A percentile compares a stretch with the other conserved stretches of the same genome.
These are phyloP conservation scores for Annulohypoxylon stygium DNA, from an alignment of 495 filamentous ascomycete genomes.

Conservation along the genomic window DNA sequence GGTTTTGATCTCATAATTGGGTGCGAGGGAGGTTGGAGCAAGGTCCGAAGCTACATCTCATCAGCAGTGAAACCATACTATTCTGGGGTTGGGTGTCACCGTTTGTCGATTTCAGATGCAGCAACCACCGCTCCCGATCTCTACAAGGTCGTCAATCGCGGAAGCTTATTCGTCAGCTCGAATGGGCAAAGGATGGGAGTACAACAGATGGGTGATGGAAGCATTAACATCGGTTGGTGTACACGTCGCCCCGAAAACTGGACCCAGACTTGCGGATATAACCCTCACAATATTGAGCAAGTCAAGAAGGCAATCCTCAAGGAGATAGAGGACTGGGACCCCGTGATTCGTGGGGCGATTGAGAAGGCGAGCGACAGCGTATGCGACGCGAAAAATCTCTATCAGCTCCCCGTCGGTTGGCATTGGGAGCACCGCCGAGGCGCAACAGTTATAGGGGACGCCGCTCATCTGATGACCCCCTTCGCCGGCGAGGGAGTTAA, in stretches of 20 bases:
- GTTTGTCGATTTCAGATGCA: constrained; percentile 58
- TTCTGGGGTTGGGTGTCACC: constrained; percentile 55
- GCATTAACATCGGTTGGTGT: constrained; percentile 50
- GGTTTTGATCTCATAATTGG: constrained; percentile 62
- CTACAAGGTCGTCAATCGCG: constrained; percentile 58
- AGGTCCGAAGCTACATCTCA: constrained; percentile 50
- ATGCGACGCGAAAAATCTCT: constrained; percentile 56
- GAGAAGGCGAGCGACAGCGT: constrained; percentile 34
- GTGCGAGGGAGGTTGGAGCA: constrained; percentile 62
- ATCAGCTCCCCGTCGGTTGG: constrained; percentile 65
- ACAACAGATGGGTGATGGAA: constrained; percentile 64
- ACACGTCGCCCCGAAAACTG: constrained; percentile 53
- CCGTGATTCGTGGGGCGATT: constrained; percentile 47
- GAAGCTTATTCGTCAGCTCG: constrained; percentile 58
- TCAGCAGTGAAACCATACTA: constrained; percentile 51
- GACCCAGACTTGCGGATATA: constrained; percentile 54
- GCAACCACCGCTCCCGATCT: constrained; percentile 54
- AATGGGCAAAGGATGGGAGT: constrained; percentile 55
- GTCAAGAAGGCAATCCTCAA: constrained; percentile 46
- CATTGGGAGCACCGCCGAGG: constrained; percentile 62
- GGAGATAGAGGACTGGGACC: constrained; percentile 51
- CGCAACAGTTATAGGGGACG: constrained; percentile 71
- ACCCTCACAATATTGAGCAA: constrained; percentile 44
- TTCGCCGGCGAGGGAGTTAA: constrained; percentile 74
- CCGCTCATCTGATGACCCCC: constrained; percentile 73